These are phyloP conservation scores for Barnettozyma hawaiiensis DNA, from an alignment of 1,139 yeast species.

Conservation along the genomic window DNA sequence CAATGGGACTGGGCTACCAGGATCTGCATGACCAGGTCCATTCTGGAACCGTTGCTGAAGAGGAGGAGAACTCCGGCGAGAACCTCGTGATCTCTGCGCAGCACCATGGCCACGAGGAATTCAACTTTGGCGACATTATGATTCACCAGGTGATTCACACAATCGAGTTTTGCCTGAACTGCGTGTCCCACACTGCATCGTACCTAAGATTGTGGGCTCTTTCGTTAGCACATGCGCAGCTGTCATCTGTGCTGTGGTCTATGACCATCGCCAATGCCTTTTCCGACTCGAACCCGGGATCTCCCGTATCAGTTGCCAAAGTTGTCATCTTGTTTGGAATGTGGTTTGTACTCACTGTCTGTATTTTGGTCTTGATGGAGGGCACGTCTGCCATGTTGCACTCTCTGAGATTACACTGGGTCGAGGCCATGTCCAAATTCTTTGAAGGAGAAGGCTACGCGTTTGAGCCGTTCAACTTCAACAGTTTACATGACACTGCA, in stretches of 20 bases:
- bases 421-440: slow-evolving; percentile 79
- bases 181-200: slow-evolving; percentile 98
- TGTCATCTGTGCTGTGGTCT: slow-evolving; percentile 88
- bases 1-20: slow-evolving; percentile 19
- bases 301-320: slow-evolving; percentile 28
- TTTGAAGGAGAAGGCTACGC: slow-evolving; percentile 78
- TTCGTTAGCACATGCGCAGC: slow-evolving; percentile 94
- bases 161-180: slow-evolving; percentile 93
- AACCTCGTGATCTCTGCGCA: slow-evolving; percentile 12
- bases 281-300: slow-evolving; percentile 32
- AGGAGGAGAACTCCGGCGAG: slow-evolving; percentile 28
- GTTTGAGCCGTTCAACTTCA: slow-evolving; percentile 63
- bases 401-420: slow-evolving; percentile 82
- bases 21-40: slow-evolving; percentile 27
- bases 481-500: slow-evolving; percentile 14
- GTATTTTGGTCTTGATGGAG: slow-evolving; percentile 74
- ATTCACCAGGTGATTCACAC: slow-evolving; percentile 98
- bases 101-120: slow-evolving; percentile 31
- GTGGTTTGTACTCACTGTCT: slow-evolving; percentile 74
- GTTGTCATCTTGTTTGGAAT: slow-evolving; percentile 52
- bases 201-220: slow-evolving; percentile 96
- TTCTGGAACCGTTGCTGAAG: slow-evolving; percentile 32
- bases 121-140: slow-evolving; percentile 72
- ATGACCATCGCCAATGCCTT: slow-evolving; percentile 68
- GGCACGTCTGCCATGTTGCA: slow-evolving; percentile 88